A percentile compares a stretch with the other conserved stretches of the same genome.
phyloP scores from a whole-genome alignment of 306 rosid species.

The Senna siamea region DNA sequence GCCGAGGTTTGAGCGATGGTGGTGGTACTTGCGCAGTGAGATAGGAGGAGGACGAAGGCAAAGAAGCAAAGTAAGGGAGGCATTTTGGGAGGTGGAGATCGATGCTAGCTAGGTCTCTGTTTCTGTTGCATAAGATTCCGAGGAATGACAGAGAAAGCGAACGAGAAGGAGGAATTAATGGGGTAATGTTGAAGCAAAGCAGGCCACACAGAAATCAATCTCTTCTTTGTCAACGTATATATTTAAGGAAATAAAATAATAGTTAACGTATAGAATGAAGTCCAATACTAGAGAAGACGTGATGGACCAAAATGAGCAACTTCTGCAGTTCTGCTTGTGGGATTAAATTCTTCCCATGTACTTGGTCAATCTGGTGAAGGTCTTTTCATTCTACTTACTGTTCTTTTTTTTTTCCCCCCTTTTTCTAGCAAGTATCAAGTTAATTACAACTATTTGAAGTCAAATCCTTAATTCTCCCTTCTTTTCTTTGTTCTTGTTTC shows the following conservation, averaged over 20 bases:
- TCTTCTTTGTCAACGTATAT: not conserved
- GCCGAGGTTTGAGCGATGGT: not conserved
- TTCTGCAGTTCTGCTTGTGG: not conserved
- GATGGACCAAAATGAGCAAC: not conserved
- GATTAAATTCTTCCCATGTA: not conserved
- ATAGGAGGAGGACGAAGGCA: not conserved
- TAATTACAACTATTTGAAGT: not conserved
- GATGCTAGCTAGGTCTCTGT: not conserved
- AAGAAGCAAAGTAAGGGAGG: not conserved
- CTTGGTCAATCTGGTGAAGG: not conserved
- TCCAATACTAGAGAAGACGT: not conserved
- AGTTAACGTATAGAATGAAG: too few species aligned
- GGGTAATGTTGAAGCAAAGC: too few species aligned
- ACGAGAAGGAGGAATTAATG: too few species aligned
- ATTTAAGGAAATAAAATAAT: not conserved
- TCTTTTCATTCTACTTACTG: not conserved
- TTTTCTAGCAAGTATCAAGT: not conserved
- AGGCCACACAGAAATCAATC: not conserved
- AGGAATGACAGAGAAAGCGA: too few species aligned
- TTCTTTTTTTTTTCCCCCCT: too few species aligned
- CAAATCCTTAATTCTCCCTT: not conserved
- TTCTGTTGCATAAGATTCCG: too few species aligned
- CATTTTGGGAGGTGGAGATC: too few species aligned
- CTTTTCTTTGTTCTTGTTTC: not conserved
- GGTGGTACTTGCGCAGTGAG: too few species aligned